A percentile compares a stretch with the other conserved stretches of the same genome.
Evolutionary conservation across 208 protist species (phyloP).

Genomic region (Borovskyia barvae): DNA sequence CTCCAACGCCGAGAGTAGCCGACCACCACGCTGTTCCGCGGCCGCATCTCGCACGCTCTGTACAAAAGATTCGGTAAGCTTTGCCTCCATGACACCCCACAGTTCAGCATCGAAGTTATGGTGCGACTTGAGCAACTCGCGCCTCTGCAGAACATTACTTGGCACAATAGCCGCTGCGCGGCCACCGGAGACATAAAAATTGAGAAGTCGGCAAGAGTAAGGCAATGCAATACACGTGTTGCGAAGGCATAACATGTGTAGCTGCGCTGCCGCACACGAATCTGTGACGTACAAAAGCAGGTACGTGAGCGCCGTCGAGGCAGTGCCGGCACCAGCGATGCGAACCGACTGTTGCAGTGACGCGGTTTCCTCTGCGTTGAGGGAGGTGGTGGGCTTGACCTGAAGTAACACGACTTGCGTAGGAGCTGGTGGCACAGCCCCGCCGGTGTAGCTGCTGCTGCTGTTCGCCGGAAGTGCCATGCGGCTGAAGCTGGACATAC

Average conservation of each 20-base stretch:
- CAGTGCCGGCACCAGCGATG: not conserved
- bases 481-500: slow-evolving; percentile 21
- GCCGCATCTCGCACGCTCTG: slow-evolving; percentile 16
- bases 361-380: slow-evolving; percentile 30
- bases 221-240: slow-evolving; percentile 54
- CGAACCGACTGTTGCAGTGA: slow-evolving; percentile 33
- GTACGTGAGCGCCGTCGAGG: slow-evolving; percentile 7
- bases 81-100: slow-evolving; percentile 38
- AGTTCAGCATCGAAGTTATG: slow-evolving; percentile 76
- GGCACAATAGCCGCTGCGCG: slow-evolving; percentile 35
- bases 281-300: slow-evolving; percentile 61
- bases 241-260: slow-evolving; percentile 61
- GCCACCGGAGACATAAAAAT: slow-evolving; percentile 30
- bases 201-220: slow-evolving; percentile 40
- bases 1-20: slow-evolving; percentile 44
- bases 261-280: slow-evolving; percentile 63
- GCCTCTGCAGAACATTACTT: slow-evolving; percentile 46
- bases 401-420: slow-evolving; percentile 35
- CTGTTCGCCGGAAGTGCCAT: slow-evolving; percentile 14
- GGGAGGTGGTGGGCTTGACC: not conserved
- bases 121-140: slow-evolving; percentile 38
- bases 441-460: slow-evolving; percentile 11
- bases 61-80: slow-evolving; percentile 17
- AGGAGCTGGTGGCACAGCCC: slow-evolving; percentile 37
- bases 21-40: not conserved